A percentile compares a stretch with the other conserved stretches of the same genome.
These are phyloP conservation scores for Rhodotorula toruloides DNA, from an alignment of 768 basidiomycete genomes.

Conservation along the genomic window DNA sequence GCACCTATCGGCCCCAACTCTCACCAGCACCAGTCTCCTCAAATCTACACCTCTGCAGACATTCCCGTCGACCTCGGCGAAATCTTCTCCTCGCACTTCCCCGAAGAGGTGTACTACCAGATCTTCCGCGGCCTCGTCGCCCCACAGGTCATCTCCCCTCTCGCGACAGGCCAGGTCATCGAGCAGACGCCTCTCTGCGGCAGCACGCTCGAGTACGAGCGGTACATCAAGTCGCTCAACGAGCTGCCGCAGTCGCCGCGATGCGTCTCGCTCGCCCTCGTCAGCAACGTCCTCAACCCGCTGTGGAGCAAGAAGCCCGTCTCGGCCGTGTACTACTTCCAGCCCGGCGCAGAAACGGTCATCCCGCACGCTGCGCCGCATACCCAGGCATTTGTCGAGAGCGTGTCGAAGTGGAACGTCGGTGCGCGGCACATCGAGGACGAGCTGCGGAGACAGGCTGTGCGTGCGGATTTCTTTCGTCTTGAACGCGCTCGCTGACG, in stretches of 20 bases:
- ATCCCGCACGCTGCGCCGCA: slow-evolving; percentile 65
- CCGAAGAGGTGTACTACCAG: slow-evolving; percentile 95
- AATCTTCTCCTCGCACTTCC: slow-evolving; percentile 87
- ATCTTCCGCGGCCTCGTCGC: slow-evolving; percentile 84
- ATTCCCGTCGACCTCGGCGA: slow-evolving; percentile 87
- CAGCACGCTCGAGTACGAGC: slow-evolving; percentile 86
- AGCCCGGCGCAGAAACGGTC: slow-evolving; percentile 49
- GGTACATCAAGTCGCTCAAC: slow-evolving; percentile 91
- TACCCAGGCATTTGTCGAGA: slow-evolving; percentile 79
- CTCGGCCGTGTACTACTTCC: slow-evolving; percentile 49
- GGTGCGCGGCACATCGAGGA: slow-evolving; percentile 79
- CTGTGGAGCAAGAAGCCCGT: slow-evolving; percentile 79
- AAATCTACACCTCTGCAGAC: slow-evolving; percentile 68
- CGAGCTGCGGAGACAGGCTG: slow-evolving; percentile 91
- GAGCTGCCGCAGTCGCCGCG: slow-evolving; percentile 91
- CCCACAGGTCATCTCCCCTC: slow-evolving; percentile 89
- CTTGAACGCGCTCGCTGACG: neutral
- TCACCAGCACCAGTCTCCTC: slow-evolving; percentile 45
- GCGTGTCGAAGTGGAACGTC: slow-evolving; percentile 86
- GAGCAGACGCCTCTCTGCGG: slow-evolving; percentile 88
- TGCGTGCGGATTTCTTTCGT: slow-evolving; percentile 52
- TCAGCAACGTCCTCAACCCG: slow-evolving; percentile 69
- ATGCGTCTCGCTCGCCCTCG: slow-evolving; percentile 79
- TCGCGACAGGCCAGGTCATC: slow-evolving; percentile 76
- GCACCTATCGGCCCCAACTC: slow-evolving; percentile 13